Base-by-base conservation (phyloP, 768 basidiomycete species). In the Lentinula sp. region DNA sequence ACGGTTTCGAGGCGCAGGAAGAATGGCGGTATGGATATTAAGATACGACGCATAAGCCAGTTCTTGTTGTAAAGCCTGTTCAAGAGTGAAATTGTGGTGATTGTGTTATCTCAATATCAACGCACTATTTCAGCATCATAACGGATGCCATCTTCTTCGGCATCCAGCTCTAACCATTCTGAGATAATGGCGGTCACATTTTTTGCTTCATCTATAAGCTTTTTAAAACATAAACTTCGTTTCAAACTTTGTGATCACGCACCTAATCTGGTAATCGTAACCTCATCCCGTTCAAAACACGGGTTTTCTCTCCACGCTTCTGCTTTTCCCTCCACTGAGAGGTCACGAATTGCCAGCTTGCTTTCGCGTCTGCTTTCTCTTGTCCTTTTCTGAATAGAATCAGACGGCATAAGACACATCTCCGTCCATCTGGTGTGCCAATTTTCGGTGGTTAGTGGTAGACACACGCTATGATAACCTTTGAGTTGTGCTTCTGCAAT, bases 101-200 rank as follows among this genome's bases (percentile, higher is more conserved):
- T 9, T 37, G 31, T 6, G n/a, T 21, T n/a, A 40, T 13, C 13
- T 16, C 43, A 39, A 39, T 11, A n/a, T 4, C 61, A 50, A 80
- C 89, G 74, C 71, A 95, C 95, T 59, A 96, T 90, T 75, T 96
- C 97, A 49, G 94, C 89, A 70, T 99, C 97, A 67, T 96, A 93
- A 49, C 97, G 85, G 58, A 98, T 87, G 81, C 95, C 93, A 67
- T 94, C 93, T 73, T 98, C 95, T 0, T 84, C 76, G 7, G 93
- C 88, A 74, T 99, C 97, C 42, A 99, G 79, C 71, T 97, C 93
- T 3, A 99, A 80, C 97, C 97, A 99, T 59, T 95, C 92, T 2
- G 95, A 94, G 7, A 91, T 80, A 71, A 97, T 82, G 4, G 80
- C 88, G 13, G 91, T 84, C 40, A 90, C 75, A 31, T 80, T 80